Percentiles rank a stretch among this genome's conserved stretches.
Conservation (phyloP, 2,329 filamentous ascomycete genomes). For the Tolypocladium ovalisporum region DNA sequence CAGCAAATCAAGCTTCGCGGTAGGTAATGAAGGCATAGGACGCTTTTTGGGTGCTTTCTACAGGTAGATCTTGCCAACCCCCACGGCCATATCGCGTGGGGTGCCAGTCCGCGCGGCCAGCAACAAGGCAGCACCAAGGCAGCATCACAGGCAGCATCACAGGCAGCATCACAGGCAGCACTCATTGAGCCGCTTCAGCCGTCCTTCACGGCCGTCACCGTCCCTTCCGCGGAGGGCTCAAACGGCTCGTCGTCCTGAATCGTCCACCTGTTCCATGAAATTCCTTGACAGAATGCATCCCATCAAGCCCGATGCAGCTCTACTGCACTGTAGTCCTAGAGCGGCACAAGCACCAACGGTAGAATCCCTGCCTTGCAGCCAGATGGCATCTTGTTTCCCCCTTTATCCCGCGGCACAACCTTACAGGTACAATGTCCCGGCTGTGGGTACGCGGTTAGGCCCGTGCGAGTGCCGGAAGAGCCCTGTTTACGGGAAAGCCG, state of each 20-base stretch:
- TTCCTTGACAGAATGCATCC: not conserved
- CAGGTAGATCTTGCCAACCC: not conserved
- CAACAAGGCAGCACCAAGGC: not conserved
- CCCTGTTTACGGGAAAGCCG: not conserved
- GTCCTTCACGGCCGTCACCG: no score
- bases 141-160: not conserved
- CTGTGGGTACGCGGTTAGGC: not conserved
- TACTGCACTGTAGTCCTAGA: not conserved
- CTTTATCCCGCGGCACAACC: no score
- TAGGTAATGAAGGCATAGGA: not conserved
- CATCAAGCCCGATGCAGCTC: not conserved
- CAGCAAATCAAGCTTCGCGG: not conserved
- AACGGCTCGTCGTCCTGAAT: not conserved
- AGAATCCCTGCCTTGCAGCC: not conserved
- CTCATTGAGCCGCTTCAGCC: no score
- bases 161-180: no score
- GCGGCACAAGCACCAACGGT: not conserved
- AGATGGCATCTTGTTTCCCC: no score
- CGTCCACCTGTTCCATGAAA: not conserved
- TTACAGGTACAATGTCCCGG: not conserved
- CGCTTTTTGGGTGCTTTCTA: not conserved
- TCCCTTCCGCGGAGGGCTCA: no score
- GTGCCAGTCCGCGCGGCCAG: not conserved
- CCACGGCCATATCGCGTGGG: not conserved
- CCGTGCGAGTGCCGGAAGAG: not conserved